A percentile compares a stretch with the other conserved stretches of the same genome.
phyloP scores from a whole-genome alignment of 2,329 filamentous ascomycete species.

The Alternaria atra region DNA sequence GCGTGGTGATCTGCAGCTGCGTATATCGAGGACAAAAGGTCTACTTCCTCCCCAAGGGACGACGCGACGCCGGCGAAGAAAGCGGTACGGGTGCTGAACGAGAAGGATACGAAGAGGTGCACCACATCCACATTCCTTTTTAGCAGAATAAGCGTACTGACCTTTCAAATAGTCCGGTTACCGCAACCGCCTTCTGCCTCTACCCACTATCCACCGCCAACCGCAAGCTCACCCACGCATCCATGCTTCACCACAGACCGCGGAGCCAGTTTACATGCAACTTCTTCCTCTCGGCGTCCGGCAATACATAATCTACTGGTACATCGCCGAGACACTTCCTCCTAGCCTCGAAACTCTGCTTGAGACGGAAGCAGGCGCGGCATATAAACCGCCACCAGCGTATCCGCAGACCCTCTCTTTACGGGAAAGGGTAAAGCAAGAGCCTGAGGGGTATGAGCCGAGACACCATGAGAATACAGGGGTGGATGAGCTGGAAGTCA shows the following conservation, averaged over 20 bases:
- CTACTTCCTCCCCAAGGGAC: constrained; percentile 61
- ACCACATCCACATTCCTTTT: not conserved
- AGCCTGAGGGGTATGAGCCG: constrained; percentile 56
- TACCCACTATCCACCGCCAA: constrained; percentile 57
- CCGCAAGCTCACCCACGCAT: constrained; percentile 49
- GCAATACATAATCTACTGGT: constrained; percentile 60
- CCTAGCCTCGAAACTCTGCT: constrained; percentile 45
- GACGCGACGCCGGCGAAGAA: constrained; percentile 59
- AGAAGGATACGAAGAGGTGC: constrained; percentile 61
- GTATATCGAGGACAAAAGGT: constrained; percentile 45
- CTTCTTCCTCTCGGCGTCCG: constrained; percentile 50
- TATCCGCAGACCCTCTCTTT: constrained; percentile 51
- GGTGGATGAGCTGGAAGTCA: constrained; percentile 58
- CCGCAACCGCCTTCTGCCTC: constrained; percentile 58
- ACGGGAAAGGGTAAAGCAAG: constrained; percentile 49
- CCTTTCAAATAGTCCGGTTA: constrained; percentile 50
- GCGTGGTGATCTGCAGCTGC: constrained; percentile 60
- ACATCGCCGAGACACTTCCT: constrained; percentile 58
- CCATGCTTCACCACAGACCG: constrained; percentile 39
- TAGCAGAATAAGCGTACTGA: not conserved
- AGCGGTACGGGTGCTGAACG: constrained; percentile 54
- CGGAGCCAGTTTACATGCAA: constrained; percentile 59
- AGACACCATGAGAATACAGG: constrained; percentile 58
- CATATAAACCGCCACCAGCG: constrained; percentile 51
- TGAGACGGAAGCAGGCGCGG: constrained; percentile 28